Percentiles rank a stretch among this genome's conserved stretches.
Conservation (phyloP, 78 protist species). For the Bodo saltans region DNA sequence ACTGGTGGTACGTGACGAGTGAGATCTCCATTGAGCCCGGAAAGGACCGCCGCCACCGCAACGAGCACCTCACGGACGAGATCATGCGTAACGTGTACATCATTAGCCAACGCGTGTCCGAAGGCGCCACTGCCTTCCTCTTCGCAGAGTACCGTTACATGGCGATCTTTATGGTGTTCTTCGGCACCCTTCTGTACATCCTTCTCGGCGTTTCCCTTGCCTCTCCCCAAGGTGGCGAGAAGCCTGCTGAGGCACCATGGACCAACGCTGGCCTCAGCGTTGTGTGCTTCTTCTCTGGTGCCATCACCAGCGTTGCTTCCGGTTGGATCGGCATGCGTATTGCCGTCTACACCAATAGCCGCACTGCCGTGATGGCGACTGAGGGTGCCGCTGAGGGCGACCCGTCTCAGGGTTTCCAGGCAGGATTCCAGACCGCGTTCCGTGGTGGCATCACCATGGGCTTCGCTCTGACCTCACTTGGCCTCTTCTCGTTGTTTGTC, state of each 20-base stretch:
- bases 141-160: not conserved
- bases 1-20: too few species aligned
- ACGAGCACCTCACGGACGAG: not conserved
- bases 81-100: not conserved
- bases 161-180: not conserved
- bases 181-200: constrained; percentile 13
- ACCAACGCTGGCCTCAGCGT: constrained; percentile 40
- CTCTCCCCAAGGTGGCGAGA: not conserved
- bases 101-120: too few species aligned
- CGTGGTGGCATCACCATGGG: constrained; percentile 63
- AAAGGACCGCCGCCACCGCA: too few species aligned
- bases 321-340: constrained; percentile 32
- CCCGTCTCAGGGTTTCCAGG: not conserved
- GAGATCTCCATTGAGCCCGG: too few species aligned
- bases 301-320: constrained; percentile 35
- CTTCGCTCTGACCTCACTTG: constrained; percentile 39
- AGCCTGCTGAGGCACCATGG: constrained; percentile 1
- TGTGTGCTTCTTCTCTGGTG: constrained; percentile 50
- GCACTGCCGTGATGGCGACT: constrained; percentile 31
- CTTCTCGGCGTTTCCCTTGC: not conserved
- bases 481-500: not conserved
- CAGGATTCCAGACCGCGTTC: constrained; percentile 43
- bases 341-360: constrained; percentile 26
- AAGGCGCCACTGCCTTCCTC: not conserved
- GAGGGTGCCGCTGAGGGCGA: constrained; percentile 13